Conservation (phyloP, 2,329 filamentous ascomycete genomes). For the Botrytis squamosa region DNA sequence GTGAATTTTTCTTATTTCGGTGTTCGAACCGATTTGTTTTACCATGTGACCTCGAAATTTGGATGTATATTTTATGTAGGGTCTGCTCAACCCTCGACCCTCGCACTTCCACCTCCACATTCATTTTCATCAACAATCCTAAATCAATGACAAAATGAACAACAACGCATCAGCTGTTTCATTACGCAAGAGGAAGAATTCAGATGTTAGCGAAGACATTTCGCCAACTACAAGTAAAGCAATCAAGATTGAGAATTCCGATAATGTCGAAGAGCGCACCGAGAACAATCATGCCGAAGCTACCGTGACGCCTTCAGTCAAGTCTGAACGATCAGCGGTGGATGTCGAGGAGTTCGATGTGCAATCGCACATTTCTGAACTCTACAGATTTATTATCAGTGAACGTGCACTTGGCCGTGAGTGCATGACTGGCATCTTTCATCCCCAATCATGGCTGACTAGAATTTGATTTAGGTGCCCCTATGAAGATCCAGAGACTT, state of each 20-base stretch:
- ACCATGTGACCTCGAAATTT: not conserved
- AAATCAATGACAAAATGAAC: not conserved
- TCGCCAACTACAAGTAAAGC: not conserved
- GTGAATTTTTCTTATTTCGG: not conserved
- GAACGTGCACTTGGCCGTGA: not conserved
- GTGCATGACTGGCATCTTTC: not conserved
- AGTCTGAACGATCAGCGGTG: not conserved
- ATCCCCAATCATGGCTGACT: not conserved
- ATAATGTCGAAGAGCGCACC: not conserved
- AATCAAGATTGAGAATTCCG: not conserved
- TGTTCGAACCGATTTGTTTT: not conserved
- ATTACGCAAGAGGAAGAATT: not conserved
- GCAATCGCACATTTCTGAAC: not conserved
- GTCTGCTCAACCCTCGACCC: not conserved
- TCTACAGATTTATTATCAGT: not conserved
- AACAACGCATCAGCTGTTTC: not conserved
- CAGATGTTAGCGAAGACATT: not conserved
- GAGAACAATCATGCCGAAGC: not conserved
- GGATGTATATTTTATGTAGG: not conserved
- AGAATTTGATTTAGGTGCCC: not conserved
- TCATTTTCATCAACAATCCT: not conserved
- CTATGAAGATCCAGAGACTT: not conserved
- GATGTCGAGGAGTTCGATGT: not conserved
- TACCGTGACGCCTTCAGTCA: not conserved
- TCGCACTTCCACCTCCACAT: not conserved